Conservation (phyloP, 345 rosid genomes). For the Citrus hindsii region DNA sequence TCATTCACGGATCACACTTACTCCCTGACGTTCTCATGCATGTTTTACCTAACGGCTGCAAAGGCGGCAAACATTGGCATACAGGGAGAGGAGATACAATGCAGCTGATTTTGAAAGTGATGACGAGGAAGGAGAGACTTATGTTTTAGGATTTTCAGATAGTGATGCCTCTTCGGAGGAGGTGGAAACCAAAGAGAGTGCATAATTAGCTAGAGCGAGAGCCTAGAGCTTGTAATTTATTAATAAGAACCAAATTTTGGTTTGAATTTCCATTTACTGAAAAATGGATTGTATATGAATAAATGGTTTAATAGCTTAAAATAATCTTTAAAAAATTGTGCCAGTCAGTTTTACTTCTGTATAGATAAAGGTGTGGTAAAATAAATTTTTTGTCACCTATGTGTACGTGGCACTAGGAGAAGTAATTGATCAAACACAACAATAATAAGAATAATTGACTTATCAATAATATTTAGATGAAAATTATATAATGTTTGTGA, state of each 20-base stretch:
- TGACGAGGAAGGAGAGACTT: constrained; percentile 30
- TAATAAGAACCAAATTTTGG: background rate
- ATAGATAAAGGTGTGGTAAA: too few relatives aligned
- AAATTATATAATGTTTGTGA: too few relatives aligned
- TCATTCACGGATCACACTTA: constrained; percentile 37
- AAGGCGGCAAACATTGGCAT: constrained; percentile 51
- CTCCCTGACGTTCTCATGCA: constrained; percentile 74
- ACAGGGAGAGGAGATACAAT: constrained; percentile 47
- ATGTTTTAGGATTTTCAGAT: constrained; percentile 21
- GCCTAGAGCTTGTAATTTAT: constrained; percentile 14
- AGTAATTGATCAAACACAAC: too few relatives aligned
- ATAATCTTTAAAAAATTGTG: background rate
- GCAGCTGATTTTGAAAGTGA: constrained; percentile 36
- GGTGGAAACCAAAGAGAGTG: constrained; percentile 26
- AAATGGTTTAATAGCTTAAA: background rate
- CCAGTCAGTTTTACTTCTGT: too few relatives aligned
- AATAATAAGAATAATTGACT: too few relatives aligned
- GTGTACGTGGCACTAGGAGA: too few relatives aligned
- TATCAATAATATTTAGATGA: too few relatives aligned
- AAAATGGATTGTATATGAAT: background rate
- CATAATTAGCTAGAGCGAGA: constrained; percentile 22
- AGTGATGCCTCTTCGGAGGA: constrained; percentile 24
- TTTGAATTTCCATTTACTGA: background rate
- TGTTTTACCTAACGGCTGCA: constrained; percentile 55
- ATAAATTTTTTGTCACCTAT: too few relatives aligned